Evolutionary conservation across 2,329 filamentous ascomycete species (phyloP).

Genomic region (Hypocreales sp.): DNA sequence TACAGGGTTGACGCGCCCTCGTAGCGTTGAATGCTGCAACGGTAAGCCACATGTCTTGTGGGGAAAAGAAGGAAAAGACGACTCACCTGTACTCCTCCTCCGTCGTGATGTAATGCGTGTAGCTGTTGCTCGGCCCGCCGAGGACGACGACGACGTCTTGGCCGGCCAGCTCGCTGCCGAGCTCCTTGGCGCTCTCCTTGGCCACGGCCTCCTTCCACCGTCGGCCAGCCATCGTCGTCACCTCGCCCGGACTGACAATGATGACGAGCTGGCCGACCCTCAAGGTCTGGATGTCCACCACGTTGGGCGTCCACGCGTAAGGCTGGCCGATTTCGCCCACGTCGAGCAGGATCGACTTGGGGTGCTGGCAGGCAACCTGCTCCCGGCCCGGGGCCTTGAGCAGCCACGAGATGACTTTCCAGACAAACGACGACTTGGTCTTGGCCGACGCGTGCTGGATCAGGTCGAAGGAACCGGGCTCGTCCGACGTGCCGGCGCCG

Average conservation of each 20-base stretch:
- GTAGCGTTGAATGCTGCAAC: conserved; percentile 57
- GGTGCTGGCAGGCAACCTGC: conserved; percentile 60
- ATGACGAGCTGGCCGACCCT: conserved; percentile 74
- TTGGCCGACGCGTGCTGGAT: conserved; percentile 63
- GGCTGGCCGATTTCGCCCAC: conserved; percentile 62
- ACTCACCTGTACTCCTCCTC: conserved; percentile 42
- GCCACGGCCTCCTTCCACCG: conserved; percentile 65
- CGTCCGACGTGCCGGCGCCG: conserved; percentile 78
- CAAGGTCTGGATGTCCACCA: conserved; percentile 73
- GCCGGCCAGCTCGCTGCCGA: conserved; percentile 22
- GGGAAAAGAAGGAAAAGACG: neutral
- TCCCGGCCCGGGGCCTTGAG: conserved; percentile 52
- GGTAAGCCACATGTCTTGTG: neutral
- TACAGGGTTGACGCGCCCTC: conserved; percentile 84
- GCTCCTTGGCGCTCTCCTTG: conserved; percentile 25
- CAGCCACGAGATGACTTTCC: conserved; percentile 56
- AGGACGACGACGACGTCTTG: conserved; percentile 57
- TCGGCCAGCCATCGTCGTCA: conserved; percentile 80
- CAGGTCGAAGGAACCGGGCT: conserved; percentile 79
- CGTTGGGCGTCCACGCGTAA: conserved; percentile 78
- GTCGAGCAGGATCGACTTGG: conserved; percentile 76
- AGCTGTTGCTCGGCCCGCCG: conserved; percentile 77
- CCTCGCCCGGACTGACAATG: conserved; percentile 74
- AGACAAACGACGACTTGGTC: conserved; percentile 59
- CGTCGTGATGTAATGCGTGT: conserved; percentile 65